Evolutionary conservation across 176 grass and related monocot genomes (phyloP), one percentile per base, ranked within the genome.

Genomic region (Raddia distichophylla): DNA sequence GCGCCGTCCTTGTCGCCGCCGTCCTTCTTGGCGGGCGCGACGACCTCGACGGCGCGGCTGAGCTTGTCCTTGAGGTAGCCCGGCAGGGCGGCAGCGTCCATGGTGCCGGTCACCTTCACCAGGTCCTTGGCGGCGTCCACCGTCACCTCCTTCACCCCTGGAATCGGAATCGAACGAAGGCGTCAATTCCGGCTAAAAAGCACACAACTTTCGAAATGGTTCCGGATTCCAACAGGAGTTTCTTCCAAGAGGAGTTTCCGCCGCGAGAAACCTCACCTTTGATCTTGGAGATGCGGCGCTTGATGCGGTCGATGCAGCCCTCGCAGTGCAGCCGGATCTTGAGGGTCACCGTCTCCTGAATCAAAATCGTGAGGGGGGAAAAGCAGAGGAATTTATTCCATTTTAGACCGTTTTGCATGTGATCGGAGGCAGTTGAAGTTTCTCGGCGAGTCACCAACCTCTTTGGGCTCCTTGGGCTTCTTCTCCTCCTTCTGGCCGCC

Each of bases 301-400:
- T 84, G 84, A 98, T 98, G 73, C 89, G 85, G 46, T 91, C 78
- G 59, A 98, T 84, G 88, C 96, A 98, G 51, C 96, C 96, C 0
- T 91, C 90, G 75, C 96, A 95, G 85, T 98, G 96, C 32, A 98
- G 90, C 6, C 92, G 86, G 60, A 98, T 95, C 93, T 93, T 98
- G 45, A 98, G 96, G 75, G 91, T 80, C 77, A 98, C 90, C 12
- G 90, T 95, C 79, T 94, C 90, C 83, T 86, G 78, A 76, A 82
- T 83, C 85, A 58, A 74, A 65, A 67, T 43, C 13, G 15, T 32
- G 27, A 56, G 42, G 10, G 1, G 7, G 40, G 18, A 22, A 73
- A 58, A 53, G 15, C n/a, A 84, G 79, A 52, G 54, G 3, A 71
- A 18, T 46, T 46, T 27, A 0, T 27, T 27, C 27, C 27, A 27